Conservation (phyloP, 1,139 yeast genomes). For the Saccharomyces hybrid region DNA sequence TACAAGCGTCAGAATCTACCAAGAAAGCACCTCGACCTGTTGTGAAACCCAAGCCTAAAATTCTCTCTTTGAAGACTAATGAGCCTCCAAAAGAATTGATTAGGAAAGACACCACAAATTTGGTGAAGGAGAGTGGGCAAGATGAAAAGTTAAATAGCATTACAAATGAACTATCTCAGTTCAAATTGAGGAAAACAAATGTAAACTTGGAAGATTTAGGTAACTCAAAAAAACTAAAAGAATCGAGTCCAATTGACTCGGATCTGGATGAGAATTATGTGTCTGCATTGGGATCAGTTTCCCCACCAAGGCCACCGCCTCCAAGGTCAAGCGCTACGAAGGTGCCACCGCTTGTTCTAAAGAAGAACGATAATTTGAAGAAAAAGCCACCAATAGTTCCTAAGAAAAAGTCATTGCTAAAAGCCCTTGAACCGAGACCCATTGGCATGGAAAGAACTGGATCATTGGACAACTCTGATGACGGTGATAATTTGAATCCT, state of each 20-base stretch:
- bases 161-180: conserved; percentile 9
- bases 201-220: conserved; percentile 1
- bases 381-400: conserved; percentile 11
- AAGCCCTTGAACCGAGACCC: not conserved
- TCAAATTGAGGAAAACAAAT: conserved; percentile 11
- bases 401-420: conserved; percentile 6
- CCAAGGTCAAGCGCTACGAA: conserved; percentile 4
- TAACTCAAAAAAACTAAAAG: not conserved
- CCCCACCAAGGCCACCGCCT: not conserved
- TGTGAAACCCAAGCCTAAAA: conserved; percentile 24
- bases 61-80: conserved; percentile 5
- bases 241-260: not conserved
- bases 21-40: conserved; percentile 18
- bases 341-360: conserved; percentile 20
- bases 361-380: conserved; percentile 11
- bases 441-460: conserved; percentile 2
- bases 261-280: not conserved
- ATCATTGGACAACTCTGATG: conserved; percentile 2
- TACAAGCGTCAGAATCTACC: not conserved
- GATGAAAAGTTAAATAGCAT: conserved; percentile 3
- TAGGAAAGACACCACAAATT: not conserved
- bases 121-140: not conserved
- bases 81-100: conserved; percentile 1
- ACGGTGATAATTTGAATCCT: conserved; percentile 24
- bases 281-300: not conserved